These are phyloP conservation scores for Pseudonitzschia pungens DNA, from an alignment of 108 stramenopile species.

Conservation along the genomic window DNA sequence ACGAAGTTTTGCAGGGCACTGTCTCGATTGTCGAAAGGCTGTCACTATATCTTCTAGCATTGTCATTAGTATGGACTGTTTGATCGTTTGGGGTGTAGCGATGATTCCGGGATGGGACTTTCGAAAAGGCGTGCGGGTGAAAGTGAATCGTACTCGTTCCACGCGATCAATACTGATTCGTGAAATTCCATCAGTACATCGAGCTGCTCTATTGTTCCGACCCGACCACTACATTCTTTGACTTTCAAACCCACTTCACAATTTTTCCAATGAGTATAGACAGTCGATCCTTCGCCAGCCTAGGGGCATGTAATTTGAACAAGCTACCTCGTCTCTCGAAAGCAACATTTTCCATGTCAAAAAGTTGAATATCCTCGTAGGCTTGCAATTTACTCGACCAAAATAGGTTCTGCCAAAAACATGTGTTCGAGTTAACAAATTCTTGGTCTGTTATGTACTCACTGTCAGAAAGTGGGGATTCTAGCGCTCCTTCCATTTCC, in stretches of 20 bases:
- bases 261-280: slow-evolving; percentile 63
- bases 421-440: slow-evolving; percentile 20
- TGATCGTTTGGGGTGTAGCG: slow-evolving; percentile 14
- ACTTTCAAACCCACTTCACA: slow-evolving; percentile 32
- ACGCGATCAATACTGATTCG: slow-evolving; percentile 28
- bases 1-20: neutral
- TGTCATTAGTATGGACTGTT: slow-evolving; percentile 25
- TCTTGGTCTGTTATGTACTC: neutral
- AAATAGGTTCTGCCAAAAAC: slow-evolving; percentile 47
- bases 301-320: slow-evolving; percentile 44
- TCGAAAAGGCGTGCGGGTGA: slow-evolving; percentile 46
- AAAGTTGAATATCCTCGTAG: slow-evolving; percentile 43
- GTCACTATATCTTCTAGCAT: neutral
- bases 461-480: neutral
- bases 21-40: neutral
- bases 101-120: slow-evolving; percentile 39
- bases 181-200: slow-evolving; percentile 44
- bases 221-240: slow-evolving; percentile 40
- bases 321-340: slow-evolving; percentile 29
- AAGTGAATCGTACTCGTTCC: slow-evolving; percentile 57
- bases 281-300: slow-evolving; percentile 62
- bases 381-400: slow-evolving; percentile 52
- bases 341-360: slow-evolving; percentile 45
- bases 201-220: slow-evolving; percentile 29
- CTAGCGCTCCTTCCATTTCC: neutral